Conservation (phyloP, 2,329 filamentous ascomycete species). For the Trichoderma aggressivum region DNA sequence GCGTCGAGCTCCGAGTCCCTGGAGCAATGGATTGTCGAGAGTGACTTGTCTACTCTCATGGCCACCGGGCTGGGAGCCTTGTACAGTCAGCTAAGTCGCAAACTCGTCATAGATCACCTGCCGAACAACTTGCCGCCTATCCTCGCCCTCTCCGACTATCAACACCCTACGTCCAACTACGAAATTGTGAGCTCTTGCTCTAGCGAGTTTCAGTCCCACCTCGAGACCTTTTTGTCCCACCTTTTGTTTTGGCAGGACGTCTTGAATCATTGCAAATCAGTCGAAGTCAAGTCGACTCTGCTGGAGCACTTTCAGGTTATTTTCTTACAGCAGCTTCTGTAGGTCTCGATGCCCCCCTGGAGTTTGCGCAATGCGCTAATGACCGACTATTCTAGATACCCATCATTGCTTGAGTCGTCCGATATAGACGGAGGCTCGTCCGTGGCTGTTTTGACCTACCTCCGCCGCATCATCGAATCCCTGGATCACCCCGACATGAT, state of each 20-base stretch:
- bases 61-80: constrained; percentile 85
- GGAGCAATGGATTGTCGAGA: constrained; percentile 96
- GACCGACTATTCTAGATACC: constrained; percentile 60
- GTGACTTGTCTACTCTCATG: constrained; percentile 94
- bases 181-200: constrained; percentile 73
- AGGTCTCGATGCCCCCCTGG: constrained; percentile 35
- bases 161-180: constrained; percentile 65
- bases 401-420: constrained; percentile 91
- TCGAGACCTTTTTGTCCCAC: constrained; percentile 92
- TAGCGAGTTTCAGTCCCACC: constrained; percentile 74
- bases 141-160: constrained; percentile 84
- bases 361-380: neutral
- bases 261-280: constrained; percentile 87
- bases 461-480: constrained; percentile 84
- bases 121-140: constrained; percentile 74
- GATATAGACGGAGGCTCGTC: constrained; percentile 96
- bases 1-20: constrained; percentile 77
- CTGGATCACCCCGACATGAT: constrained; percentile 93
- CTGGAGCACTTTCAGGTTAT: constrained; percentile 97
- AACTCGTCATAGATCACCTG: constrained; percentile 78
- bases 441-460: constrained; percentile 89
- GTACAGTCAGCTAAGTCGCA: constrained; percentile 65
- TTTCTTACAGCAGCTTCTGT: constrained; percentile 92
- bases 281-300: constrained; percentile 87
- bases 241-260: constrained; percentile 98